Conservation (phyloP, 345 rosid genomes). For the Noccaea caerulescens region DNA sequence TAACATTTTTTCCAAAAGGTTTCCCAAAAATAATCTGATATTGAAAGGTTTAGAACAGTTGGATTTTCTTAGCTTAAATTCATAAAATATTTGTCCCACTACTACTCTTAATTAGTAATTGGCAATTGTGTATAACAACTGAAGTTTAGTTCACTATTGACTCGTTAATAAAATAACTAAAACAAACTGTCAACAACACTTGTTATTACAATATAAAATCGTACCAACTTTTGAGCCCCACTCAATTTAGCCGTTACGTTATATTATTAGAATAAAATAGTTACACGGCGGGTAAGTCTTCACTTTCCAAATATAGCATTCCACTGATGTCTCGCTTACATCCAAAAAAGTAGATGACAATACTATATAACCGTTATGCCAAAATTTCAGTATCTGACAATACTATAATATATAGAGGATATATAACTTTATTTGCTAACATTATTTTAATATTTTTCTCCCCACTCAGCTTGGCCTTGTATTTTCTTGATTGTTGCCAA, state of each 20-base stretch:
- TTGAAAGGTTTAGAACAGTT: not conserved
- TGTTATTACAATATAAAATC: too few species aligned
- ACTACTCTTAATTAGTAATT: not conserved
- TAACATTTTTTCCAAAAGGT: not conserved
- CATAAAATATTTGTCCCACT: not conserved
- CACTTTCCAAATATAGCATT: slow-evolving; percentile 41
- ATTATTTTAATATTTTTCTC: not conserved
- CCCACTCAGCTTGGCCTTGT: slow-evolving; percentile 22
- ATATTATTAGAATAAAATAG: slow-evolving; percentile 10
- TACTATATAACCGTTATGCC: slow-evolving; percentile 39
- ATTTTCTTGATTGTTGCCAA: slow-evolving; percentile 12
- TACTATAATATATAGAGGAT: slow-evolving; percentile 21
- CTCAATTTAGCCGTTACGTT: not conserved
- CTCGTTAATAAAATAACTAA: not conserved
- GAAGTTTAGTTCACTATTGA: not conserved
- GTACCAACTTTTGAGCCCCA: slow-evolving; percentile 3
- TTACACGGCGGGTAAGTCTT: slow-evolving; percentile 32
- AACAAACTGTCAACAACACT: too few species aligned
- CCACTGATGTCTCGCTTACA: slow-evolving; percentile 33
- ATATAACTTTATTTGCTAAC: slow-evolving; percentile 19
- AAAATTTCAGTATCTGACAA: slow-evolving; percentile 41
- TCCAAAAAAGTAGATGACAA: slow-evolving; percentile 35
- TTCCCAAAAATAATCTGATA: not conserved
- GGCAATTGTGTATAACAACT: not conserved
- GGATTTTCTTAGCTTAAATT: not conserved